Percentiles rank a stretch among this genome's conserved stretches.
Evolutionary conservation across 2,329 filamentous ascomycete species (phyloP).

Genomic region (Blastomyces parvus): DNA sequence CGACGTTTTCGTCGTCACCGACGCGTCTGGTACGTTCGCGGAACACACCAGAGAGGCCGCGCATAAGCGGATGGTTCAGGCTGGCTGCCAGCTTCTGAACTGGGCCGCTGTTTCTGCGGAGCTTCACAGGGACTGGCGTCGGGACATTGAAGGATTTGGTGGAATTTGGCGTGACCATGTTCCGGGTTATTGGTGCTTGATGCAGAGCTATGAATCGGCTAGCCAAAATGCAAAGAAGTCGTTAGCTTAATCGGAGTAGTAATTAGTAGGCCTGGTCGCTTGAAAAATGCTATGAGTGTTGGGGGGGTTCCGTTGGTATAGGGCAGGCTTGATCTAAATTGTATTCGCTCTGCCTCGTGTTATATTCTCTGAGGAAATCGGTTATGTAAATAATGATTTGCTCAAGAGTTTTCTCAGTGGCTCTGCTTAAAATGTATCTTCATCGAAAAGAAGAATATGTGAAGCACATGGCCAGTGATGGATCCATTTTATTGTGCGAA

Average conservation of each 20-base stretch:
- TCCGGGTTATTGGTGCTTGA: constrained; percentile 19
- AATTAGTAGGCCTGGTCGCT: not conserved
- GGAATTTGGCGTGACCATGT: constrained; percentile 13
- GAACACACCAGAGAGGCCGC: constrained; percentile 52
- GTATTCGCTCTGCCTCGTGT: too few species aligned
- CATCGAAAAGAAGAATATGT: too few species aligned
- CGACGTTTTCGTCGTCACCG: constrained; percentile 62
- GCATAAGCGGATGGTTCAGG: constrained; percentile 56
- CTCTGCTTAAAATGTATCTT: too few species aligned
- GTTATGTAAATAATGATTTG: too few species aligned
- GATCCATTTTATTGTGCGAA: too few species aligned
- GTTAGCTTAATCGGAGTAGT: too few species aligned
- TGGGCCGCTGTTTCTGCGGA: constrained; percentile 11
- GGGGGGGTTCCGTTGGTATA: too few species aligned
- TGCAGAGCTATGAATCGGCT: constrained; percentile 11
- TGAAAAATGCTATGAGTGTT: not conserved
- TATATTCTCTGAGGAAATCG: too few species aligned
- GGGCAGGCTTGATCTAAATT: too few species aligned
- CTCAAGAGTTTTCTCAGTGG: too few species aligned
- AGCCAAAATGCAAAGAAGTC: not conserved
- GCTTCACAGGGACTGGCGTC: constrained; percentile 14
- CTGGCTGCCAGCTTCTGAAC: constrained; percentile 46
- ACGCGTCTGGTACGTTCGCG: constrained; percentile 59
- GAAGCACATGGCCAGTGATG: too few species aligned
- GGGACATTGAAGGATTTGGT: constrained; percentile 14